Base-by-base conservation (phyloP, 2,329 filamentous ascomycete genomes). In the Niveomyces coronatus region DNA sequence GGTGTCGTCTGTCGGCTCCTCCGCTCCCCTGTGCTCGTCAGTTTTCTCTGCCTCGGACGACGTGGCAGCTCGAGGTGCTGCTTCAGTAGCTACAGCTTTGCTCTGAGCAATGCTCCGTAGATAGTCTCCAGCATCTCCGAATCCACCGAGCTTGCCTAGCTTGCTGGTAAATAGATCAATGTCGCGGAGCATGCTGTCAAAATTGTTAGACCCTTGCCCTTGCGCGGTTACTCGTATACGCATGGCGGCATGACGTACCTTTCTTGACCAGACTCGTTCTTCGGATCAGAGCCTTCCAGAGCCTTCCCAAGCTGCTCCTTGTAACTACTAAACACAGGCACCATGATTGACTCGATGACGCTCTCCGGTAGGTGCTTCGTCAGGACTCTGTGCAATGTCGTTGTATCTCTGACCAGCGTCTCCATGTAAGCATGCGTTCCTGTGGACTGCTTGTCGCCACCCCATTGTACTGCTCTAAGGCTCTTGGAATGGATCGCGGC, bases 361-460 rank as follows among this genome's bases (percentile, higher is more conserved):
- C 73, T 70, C 45, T 91, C 84, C 0, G 82, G 80, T 17, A 95
- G 65, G 55, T 93, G 82, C 54, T 86, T 88, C 43, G 75, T 80
- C 44, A 95, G 67, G 9, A 91, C 87, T 39, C 85, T 80, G 53
- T 94, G 82, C 44, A 95, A 64, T 2, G 82, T 91, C 4, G 76
- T 76, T 0, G 88, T 94, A 53, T 95, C 88, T 56, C 87, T 93
- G 8, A 77, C 79, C 38, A 95, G 61, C 1, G 79, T 88, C 60
- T 94, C 87, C 78, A 94, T 89, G 57, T 89, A 93, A 2, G 75
- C 56, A 49, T 80, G 85, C 6, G 72, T 67, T 4, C 48, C 39
- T 5, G 47, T 51, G 7, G 52, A 51, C 31, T 64, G 60, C 6
- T 11, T 31, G 10, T 63, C 53, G 31, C 58, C 54, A 46, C 89